These are phyloP conservation scores for Plectosphaerella sp. DNA, from an alignment of 2,329 filamentous ascomycete genomes.

Conservation along the genomic window DNA sequence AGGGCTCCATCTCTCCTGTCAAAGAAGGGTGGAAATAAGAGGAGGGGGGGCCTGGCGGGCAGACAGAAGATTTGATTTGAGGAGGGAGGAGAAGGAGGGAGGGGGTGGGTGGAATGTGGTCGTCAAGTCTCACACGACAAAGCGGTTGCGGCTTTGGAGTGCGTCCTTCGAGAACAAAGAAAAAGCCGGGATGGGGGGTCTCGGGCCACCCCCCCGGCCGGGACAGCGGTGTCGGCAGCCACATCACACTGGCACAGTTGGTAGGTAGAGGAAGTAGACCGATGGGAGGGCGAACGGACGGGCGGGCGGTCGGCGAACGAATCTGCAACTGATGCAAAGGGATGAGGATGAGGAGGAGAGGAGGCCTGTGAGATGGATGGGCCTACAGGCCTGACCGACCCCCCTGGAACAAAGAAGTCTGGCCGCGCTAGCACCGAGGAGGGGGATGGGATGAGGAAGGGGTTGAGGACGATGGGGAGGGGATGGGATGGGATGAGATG, in stretches of 20 bases:
- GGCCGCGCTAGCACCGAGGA: background rate
- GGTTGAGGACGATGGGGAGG: too few relatives aligned
- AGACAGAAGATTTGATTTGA: too few relatives aligned
- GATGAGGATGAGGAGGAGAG: too few relatives aligned
- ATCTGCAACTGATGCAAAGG: too few relatives aligned
- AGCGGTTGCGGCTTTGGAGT: constrained; percentile 1
- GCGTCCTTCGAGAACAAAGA: constrained; percentile 1
- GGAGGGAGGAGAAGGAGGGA: background rate
- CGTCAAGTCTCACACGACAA: constrained; percentile 1
- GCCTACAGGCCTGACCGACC: too few relatives aligned
- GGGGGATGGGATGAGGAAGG: background rate
- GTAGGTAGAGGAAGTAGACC: too few relatives aligned
- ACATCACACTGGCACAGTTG: background rate
- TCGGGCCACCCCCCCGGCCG: background rate
- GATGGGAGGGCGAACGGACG: too few relatives aligned
- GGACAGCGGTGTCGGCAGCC: background rate
- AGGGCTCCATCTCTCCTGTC: background rate
- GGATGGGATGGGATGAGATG: background rate
- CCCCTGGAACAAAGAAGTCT: background rate
- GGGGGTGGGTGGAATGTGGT: background rate
- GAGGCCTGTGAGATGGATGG: too few relatives aligned
- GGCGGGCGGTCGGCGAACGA: too few relatives aligned
- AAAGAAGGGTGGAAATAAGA: constrained; percentile 4
- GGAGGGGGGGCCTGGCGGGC: background rate
- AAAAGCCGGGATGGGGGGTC: background rate